A percentile compares a stretch with the other conserved stretches of the same genome.
Evolutionary conservation across 1,139 yeast species (phyloP).

Genomic region (Suhomyces choctaworum): DNA sequence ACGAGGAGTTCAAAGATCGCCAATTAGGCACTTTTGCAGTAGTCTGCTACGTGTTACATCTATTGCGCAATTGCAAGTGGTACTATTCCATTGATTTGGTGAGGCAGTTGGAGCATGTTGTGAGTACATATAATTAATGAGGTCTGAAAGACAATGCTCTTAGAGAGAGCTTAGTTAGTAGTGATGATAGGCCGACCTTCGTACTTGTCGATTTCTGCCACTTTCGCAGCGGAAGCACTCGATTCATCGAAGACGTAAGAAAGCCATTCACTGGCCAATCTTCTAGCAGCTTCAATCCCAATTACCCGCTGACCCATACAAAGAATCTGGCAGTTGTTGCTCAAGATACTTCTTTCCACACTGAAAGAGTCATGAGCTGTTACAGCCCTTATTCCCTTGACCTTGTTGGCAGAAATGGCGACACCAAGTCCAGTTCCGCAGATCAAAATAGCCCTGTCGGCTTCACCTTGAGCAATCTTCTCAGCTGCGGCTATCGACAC

Average conservation of each 20-base stretch:
- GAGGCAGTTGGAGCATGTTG: conserved; percentile 1
- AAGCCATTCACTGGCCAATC: conserved; percentile 1
- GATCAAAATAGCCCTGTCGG: conserved; percentile 1
- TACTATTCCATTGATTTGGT: conserved; percentile 1
- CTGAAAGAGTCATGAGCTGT: conserved; percentile 2
- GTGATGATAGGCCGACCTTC: no score
- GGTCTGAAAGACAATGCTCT: neutral
- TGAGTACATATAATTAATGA: conserved; percentile 1
- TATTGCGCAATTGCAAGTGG: conserved; percentile 1
- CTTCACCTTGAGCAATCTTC: conserved; percentile 1
- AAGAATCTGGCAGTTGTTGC: conserved; percentile 1
- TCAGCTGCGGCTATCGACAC: conserved; percentile 1
- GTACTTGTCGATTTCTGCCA: conserved; percentile 1
- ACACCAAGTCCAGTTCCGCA: conserved; percentile 1
- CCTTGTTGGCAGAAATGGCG: conserved; percentile 2
- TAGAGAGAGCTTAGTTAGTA: no score
- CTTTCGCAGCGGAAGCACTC: conserved; percentile 2
- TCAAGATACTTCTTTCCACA: conserved; percentile 1
- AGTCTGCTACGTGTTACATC: conserved; percentile 1
- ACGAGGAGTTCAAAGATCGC: neutral
- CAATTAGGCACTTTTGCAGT: neutral
- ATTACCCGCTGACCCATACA: conserved; percentile 3
- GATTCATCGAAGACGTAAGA: neutral
- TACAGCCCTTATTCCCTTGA: conserved; percentile 2
- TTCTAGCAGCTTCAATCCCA: conserved; percentile 1